These are phyloP conservation scores for Tothia fuscella DNA, from an alignment of 2,329 filamentous ascomycete species.

Conservation along the genomic window DNA sequence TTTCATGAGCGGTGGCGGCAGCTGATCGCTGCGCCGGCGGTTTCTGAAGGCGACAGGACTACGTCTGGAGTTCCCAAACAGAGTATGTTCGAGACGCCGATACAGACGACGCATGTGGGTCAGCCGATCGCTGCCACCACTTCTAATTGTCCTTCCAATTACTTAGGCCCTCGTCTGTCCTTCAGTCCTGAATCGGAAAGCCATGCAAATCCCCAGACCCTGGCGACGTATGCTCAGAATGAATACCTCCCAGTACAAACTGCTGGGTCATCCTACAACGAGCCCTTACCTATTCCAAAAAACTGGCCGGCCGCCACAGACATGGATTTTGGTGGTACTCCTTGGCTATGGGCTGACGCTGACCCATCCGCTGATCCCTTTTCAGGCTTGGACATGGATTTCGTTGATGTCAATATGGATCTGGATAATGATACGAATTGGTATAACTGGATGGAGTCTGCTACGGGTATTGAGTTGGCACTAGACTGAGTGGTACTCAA, in stretches of 20 bases:
- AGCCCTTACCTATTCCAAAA: constrained; percentile 12
- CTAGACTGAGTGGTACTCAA: too few species aligned
- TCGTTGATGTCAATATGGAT: constrained; percentile 16
- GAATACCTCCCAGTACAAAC: background rate
- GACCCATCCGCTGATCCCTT: background rate
- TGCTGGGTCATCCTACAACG: constrained; percentile 6
- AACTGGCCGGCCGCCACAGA: constrained; percentile 11
- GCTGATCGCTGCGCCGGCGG: background rate
- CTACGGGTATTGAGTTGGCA: constrained; percentile 18
- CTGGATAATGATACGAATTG: constrained; percentile 25
- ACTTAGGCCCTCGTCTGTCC: too few species aligned
- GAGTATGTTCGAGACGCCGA: background rate
- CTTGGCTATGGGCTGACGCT: constrained; percentile 20
- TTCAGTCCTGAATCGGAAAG: background rate
- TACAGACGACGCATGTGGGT: too few species aligned
- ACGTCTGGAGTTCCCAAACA: background rate
- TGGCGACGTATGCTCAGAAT: background rate
- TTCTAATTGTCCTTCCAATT: too few species aligned
- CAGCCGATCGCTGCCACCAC: too few species aligned
- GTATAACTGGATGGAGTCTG: constrained; percentile 28
- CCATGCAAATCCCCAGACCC: background rate
- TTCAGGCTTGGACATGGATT: constrained; percentile 15
- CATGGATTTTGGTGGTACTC: constrained; percentile 12
- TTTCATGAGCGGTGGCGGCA: constrained; percentile 1
- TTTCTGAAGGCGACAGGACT: background rate